A percentile compares a stretch with the other conserved stretches of the same genome.
phyloP scores from a whole-genome alignment of 495 filamentous ascomycete species.

The Penicillium arizonense region DNA sequence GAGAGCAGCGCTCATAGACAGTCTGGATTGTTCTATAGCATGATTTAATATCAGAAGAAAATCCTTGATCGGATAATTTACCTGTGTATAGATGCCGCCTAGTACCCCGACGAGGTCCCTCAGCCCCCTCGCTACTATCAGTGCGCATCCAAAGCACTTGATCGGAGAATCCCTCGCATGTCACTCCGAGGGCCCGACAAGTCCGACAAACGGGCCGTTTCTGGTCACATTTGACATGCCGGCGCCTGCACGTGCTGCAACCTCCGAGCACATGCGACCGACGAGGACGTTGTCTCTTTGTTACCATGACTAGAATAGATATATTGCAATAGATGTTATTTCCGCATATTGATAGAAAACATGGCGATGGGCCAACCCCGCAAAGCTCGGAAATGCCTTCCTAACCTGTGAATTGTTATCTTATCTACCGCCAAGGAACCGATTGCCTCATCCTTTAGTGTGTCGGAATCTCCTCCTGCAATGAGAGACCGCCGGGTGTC shows the following conservation, averaged over 20 bases:
- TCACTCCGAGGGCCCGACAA: conserved; percentile 24
- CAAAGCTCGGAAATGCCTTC: conserved; percentile 2
- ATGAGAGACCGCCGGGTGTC: conserved; percentile 46
- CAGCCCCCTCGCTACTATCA: conserved; percentile 4
- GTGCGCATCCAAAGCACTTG: conserved; percentile 31
- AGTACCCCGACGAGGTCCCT: conserved; percentile 19
- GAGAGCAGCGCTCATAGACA: conserved; percentile 32
- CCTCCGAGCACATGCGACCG: conserved; percentile 33
- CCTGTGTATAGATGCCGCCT: conserved; percentile 36
- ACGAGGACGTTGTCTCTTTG: conserved; percentile 19
- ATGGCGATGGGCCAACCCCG: not conserved
- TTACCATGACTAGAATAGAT: conserved; percentile 12
- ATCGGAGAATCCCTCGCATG: conserved; percentile 33
- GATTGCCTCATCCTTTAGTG: conserved; percentile 44
- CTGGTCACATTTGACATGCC: conserved; percentile 44
- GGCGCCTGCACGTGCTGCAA: conserved; percentile 34
- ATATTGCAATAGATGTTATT: not conserved
- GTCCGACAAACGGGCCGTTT: conserved; percentile 33
- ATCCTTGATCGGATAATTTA: not conserved
- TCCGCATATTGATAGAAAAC: not conserved
- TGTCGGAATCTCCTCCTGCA: conserved; percentile 46
- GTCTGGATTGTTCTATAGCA: conserved; percentile 25
- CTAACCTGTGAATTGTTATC: not conserved
- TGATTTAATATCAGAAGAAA: not conserved
- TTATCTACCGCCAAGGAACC: conserved; percentile 13